Percentiles rank a stretch among this genome's conserved stretches.
These are phyloP conservation scores for Pulveroboletus sp. DNA, from an alignment of 768 basidiomycete species.

Conservation along the genomic window DNA sequence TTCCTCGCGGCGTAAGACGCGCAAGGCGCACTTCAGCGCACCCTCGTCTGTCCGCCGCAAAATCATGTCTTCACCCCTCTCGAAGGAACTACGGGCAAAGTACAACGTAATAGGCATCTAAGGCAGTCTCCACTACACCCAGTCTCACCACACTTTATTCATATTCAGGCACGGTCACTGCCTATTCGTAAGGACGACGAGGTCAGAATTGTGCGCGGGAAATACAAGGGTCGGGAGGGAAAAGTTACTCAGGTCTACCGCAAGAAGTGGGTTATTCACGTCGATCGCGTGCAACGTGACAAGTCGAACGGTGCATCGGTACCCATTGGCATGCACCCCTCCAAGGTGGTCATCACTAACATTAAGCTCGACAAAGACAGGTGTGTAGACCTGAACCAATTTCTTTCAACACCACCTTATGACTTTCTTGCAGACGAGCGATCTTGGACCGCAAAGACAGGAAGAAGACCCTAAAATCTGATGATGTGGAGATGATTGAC, in stretches of 20 bases:
- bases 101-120: slow-evolving; percentile 59
- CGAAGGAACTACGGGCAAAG: slow-evolving; percentile 91
- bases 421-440: slow-evolving; percentile 51
- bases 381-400: slow-evolving; percentile 33
- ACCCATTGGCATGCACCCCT: slow-evolving; percentile 93
- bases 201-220: slow-evolving; percentile 92
- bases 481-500: slow-evolving; percentile 77
- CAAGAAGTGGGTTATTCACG: slow-evolving; percentile 98
- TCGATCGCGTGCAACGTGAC: slow-evolving; percentile 96
- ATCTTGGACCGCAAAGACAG: slow-evolving; percentile 85
- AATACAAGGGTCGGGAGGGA: slow-evolving; percentile 98
- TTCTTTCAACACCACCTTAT: neutral
- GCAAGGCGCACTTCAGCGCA: slow-evolving; percentile 96
- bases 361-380: slow-evolving; percentile 93
- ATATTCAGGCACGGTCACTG: slow-evolving; percentile 72
- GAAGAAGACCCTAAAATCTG: slow-evolving; percentile 53
- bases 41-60: slow-evolving; percentile 93
- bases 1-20: slow-evolving; percentile 93
- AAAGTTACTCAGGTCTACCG: slow-evolving; percentile 98
- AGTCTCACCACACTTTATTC: neutral
- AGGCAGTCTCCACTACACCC: neutral
- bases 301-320: slow-evolving; percentile 94
- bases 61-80: slow-evolving; percentile 95
- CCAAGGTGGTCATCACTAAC: slow-evolving; percentile 90
- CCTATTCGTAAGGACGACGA: slow-evolving; percentile 98